phyloP scores from a whole-genome alignment of 495 filamentous ascomycete genomes.

The Jackrogersella multiformis region DNA sequence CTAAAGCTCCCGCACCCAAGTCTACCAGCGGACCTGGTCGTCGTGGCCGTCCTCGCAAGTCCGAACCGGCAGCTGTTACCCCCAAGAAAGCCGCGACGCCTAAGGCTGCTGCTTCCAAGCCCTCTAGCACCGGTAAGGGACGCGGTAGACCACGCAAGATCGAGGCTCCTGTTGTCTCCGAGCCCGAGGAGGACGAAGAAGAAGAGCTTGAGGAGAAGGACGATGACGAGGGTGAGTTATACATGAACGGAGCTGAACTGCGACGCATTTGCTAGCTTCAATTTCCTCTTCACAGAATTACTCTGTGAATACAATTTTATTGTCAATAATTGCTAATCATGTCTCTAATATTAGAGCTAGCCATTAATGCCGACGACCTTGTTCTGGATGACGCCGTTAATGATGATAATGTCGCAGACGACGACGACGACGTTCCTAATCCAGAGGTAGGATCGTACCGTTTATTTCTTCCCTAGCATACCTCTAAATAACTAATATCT shows the following conservation, averaged over 20 bases:
- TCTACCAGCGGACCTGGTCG: constrained; percentile 20
- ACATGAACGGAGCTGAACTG: not conserved
- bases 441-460: constrained; percentile 29
- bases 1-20: constrained; percentile 39
- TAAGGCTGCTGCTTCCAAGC: constrained; percentile 28
- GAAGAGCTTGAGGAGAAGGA: constrained; percentile 32
- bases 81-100: constrained; percentile 42
- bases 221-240: constrained; percentile 21
- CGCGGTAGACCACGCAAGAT: constrained; percentile 37
- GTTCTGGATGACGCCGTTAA: constrained; percentile 31
- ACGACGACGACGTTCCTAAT: constrained; percentile 3
- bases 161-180: constrained; percentile 11
- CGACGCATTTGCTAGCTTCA: not conserved
- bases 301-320: not conserved
- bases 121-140: constrained; percentile 33
- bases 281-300: not conserved
- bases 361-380: constrained; percentile 24
- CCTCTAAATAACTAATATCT: constrained; percentile 6
- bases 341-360: constrained; percentile 15
- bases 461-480: not conserved
- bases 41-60: constrained; percentile 52
- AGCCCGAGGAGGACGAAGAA: constrained; percentile 36
- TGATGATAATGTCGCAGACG: constrained; percentile 16
- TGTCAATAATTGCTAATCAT: constrained; percentile 14
- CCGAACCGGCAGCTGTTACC: constrained; percentile 26